These are phyloP conservation scores for Alternaria brassicae DNA, from an alignment of 2,329 filamentous ascomycete genomes.

Conservation along the genomic window DNA sequence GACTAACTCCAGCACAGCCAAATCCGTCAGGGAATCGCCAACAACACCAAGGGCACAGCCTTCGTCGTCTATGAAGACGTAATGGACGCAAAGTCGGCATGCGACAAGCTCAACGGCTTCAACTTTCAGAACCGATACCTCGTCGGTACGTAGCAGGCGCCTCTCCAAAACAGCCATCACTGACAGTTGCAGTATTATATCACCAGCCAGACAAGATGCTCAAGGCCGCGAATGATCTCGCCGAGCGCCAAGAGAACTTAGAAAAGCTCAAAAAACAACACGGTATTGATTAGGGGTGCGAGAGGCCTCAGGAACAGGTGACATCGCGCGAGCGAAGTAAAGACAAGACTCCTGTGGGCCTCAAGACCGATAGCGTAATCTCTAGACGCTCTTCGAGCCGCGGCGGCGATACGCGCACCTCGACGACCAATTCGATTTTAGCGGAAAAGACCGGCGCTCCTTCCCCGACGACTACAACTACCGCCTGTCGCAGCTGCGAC, in stretches of 20 bases:
- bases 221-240: constrained; percentile 91
- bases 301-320: constrained; percentile 57
- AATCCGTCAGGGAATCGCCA: constrained; percentile 97
- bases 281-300: constrained; percentile 83
- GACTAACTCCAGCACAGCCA: constrained; percentile 66
- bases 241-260: constrained; percentile 94
- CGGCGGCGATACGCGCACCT: constrained; percentile 28
- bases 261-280: constrained; percentile 97
- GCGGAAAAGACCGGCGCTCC: constrained; percentile 32
- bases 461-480: constrained; percentile 22
- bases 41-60: constrained; percentile 96
- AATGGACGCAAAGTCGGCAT: constrained; percentile 97
- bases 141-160: constrained; percentile 71
- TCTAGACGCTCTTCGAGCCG: constrained; percentile 37
- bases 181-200: constrained; percentile 65
- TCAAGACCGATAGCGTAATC: constrained; percentile 42
- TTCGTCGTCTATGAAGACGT: constrained; percentile 99
- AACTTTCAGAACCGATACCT: constrained; percentile 99
- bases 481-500: constrained; percentile 40
- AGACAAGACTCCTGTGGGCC: constrained; percentile 47
- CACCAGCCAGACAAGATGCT: constrained; percentile 81
- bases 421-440: constrained; percentile 35
- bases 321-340: constrained; percentile 41
- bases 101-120: constrained; percentile 99
- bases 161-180: constrained; percentile 8